Conservation (phyloP, 306 rosid genomes). For the Morella rubra region DNA sequence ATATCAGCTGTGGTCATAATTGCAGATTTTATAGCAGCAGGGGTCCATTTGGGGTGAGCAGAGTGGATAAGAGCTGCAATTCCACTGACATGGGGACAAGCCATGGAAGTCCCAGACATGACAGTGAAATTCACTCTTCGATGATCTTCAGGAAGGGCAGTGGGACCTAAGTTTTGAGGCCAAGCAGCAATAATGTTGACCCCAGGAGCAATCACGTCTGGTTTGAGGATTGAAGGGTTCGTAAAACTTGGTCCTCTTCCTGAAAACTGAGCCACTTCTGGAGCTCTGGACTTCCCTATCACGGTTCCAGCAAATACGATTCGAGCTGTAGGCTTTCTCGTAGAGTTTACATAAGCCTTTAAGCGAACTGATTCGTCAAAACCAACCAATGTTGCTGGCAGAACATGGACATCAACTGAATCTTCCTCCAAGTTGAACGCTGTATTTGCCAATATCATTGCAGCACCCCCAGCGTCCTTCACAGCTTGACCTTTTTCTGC, state of each 20-base stretch:
- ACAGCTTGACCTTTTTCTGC: slow-evolving; percentile 89
- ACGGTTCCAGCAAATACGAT: slow-evolving; percentile 80
- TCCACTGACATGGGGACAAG: slow-evolving; percentile 94
- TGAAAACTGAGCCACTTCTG: slow-evolving; percentile 82
- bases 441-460: slow-evolving; percentile 81
- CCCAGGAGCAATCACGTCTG: slow-evolving; percentile 92
- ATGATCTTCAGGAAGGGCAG: slow-evolving; percentile 73
- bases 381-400: slow-evolving; percentile 87
- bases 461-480: slow-evolving; percentile 86
- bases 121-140: slow-evolving; percentile 81
- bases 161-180: slow-evolving; percentile 95
- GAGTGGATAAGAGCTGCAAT: slow-evolving; percentile 75
- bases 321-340: slow-evolving; percentile 55
- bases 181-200: slow-evolving; percentile 97
- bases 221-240: slow-evolving; percentile 90
- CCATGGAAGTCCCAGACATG: slow-evolving; percentile 96
- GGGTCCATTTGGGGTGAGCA: slow-evolving; percentile 74
- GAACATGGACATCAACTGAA: slow-evolving; percentile 89
- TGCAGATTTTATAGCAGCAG: slow-evolving; percentile 82
- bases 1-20: slow-evolving; percentile 74
- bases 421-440: slow-evolving; percentile 80
- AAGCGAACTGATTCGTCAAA: slow-evolving; percentile 66
- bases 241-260: slow-evolving; percentile 82
- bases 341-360: slow-evolving; percentile 69
- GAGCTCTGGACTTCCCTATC: slow-evolving; percentile 67